Conservation (phyloP, 2,329 filamentous ascomycete species). For the Orbilia quercus region DNA sequence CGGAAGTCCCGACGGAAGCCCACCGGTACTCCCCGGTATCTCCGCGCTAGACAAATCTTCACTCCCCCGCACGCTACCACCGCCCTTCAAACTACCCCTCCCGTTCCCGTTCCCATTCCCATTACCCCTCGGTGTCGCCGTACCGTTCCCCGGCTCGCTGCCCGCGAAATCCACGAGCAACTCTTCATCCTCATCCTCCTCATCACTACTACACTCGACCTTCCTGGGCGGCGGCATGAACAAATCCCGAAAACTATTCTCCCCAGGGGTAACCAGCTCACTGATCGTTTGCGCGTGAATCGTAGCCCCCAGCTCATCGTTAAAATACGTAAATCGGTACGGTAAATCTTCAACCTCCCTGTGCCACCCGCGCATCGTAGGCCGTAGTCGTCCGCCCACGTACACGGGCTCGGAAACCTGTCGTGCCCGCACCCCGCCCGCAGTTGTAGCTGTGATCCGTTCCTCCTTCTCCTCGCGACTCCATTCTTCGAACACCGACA, state of each 20-base stretch:
- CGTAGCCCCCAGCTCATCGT: slow-evolving; percentile 93
- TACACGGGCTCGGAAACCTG: slow-evolving; percentile 94
- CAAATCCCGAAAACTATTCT: slow-evolving; percentile 79
- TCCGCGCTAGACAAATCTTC: slow-evolving; percentile 29
- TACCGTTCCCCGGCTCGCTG: slow-evolving; percentile 57
- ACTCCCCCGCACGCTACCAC: slow-evolving; percentile 16
- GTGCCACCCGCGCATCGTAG: slow-evolving; percentile 78
- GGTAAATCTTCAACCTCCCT: slow-evolving; percentile 87
- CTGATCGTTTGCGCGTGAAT: slow-evolving; percentile 94
- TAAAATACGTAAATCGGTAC: slow-evolving; percentile 98
- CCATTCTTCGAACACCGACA: slow-evolving; percentile 87
- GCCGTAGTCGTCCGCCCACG: slow-evolving; percentile 86
- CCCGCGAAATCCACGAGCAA: slow-evolving; percentile 29
- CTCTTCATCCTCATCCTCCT: slow-evolving; percentile 19
- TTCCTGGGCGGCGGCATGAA: slow-evolving; percentile 82
- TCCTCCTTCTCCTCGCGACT: slow-evolving; percentile 88
- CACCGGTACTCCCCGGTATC: slow-evolving; percentile 8
- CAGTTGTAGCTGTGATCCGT: slow-evolving; percentile 65
- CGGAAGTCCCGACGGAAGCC: slow-evolving; percentile 5
- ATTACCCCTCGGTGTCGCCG: slow-evolving; percentile 27
- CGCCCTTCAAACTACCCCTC: slow-evolving; percentile 1
- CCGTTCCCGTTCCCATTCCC: slow-evolving; percentile 6
- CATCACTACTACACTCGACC: slow-evolving; percentile 32
- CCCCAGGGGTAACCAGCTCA: slow-evolving; percentile 85
- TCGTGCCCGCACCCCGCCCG: slow-evolving; percentile 81